Conservation (phyloP, 1,284 basidiomycete genomes). For the Sutorius eximius region DNA sequence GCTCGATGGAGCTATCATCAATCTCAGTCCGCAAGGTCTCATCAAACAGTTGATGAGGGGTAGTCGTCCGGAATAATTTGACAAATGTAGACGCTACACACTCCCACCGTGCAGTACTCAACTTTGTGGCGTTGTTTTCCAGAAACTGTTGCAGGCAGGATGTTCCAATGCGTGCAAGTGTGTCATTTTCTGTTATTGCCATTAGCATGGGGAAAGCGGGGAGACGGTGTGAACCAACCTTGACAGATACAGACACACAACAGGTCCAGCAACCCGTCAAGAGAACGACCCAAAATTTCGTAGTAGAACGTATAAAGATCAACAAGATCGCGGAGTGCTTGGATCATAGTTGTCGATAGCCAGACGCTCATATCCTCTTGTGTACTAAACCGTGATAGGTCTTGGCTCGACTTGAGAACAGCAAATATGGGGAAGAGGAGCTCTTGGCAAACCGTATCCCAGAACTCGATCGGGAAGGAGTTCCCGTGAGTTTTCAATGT, state of each 20-base stretch:
- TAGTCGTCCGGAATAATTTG: conserved; percentile 95
- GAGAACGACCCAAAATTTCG: conserved; percentile 84
- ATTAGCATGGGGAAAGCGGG: conserved; percentile 3
- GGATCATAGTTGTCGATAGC: conserved; percentile 99
- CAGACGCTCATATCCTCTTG: conserved; percentile 99
- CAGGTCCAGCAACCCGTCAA: conserved; percentile 91
- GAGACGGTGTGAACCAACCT: conserved; percentile 54
- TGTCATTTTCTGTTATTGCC: conserved; percentile 83
- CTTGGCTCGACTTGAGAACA: conserved; percentile 88
- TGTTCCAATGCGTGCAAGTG: conserved; percentile 95
- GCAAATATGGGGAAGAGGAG: conserved; percentile 99
- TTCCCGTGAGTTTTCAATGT: conserved; percentile 91
- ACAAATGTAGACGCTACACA: conserved; percentile 92
- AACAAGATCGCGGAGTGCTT: conserved; percentile 93
- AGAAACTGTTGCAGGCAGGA: conserved; percentile 96
- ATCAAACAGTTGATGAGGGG: conserved; percentile 96
- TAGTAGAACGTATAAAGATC: conserved; percentile 98
- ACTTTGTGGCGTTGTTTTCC: conserved; percentile 90
- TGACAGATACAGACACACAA: conserved; percentile 98
- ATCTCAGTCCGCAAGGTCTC: conserved; percentile 82
- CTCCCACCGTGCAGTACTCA: conserved; percentile 88
- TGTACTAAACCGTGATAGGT: conserved; percentile 89
- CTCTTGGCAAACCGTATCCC: conserved; percentile 97
- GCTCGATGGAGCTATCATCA: conserved; percentile 57
- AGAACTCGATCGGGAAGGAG: conserved; percentile 90